phyloP scores from a whole-genome alignment of 495 filamentous ascomycete genomes.

The Aspergillus leporis region DNA sequence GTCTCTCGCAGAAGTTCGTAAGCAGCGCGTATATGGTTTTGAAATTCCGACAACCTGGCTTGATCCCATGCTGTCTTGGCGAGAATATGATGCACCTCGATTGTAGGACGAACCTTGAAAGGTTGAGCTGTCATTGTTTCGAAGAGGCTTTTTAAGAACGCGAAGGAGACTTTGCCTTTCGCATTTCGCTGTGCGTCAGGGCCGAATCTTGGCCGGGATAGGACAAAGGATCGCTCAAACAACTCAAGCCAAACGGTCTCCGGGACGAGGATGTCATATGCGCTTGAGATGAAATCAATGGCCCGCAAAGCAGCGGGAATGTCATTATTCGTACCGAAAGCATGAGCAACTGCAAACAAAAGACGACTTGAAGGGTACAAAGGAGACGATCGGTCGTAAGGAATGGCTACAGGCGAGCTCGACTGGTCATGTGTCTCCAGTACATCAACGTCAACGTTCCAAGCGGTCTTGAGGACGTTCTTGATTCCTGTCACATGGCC shows the following conservation, averaged over 20 bases:
- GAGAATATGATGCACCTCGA: constrained; percentile 53
- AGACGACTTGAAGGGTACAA: constrained; percentile 55
- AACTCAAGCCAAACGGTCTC: constrained; percentile 55
- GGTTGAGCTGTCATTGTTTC: constrained; percentile 56
- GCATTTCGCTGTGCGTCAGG: constrained; percentile 18
- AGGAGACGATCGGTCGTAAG: constrained; percentile 47
- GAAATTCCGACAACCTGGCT: constrained; percentile 22
- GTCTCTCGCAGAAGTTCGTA: constrained; percentile 37
- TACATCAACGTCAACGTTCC: constrained; percentile 57
- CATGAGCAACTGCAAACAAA: constrained; percentile 58
- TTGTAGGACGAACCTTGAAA: constrained; percentile 55
- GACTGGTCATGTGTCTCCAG: constrained; percentile 30
- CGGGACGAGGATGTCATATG: constrained; percentile 54
- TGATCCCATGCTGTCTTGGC: constrained; percentile 37
- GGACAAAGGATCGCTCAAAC: constrained; percentile 59
- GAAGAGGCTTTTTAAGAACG: constrained; percentile 49
- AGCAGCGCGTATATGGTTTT: constrained; percentile 26
- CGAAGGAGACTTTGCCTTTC: constrained; percentile 37
- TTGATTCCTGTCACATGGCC: constrained; percentile 50
- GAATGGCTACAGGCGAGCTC: constrained; percentile 25
- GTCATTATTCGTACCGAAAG: constrained; percentile 57
- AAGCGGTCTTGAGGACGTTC: constrained; percentile 51
- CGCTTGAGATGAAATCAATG: constrained; percentile 56
- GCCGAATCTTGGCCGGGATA: constrained; percentile 35
- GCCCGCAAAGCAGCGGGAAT: constrained; percentile 52